Base-by-base conservation (phyloP, 202 grass and related monocot genomes). In the Panicum hallii region DNA sequence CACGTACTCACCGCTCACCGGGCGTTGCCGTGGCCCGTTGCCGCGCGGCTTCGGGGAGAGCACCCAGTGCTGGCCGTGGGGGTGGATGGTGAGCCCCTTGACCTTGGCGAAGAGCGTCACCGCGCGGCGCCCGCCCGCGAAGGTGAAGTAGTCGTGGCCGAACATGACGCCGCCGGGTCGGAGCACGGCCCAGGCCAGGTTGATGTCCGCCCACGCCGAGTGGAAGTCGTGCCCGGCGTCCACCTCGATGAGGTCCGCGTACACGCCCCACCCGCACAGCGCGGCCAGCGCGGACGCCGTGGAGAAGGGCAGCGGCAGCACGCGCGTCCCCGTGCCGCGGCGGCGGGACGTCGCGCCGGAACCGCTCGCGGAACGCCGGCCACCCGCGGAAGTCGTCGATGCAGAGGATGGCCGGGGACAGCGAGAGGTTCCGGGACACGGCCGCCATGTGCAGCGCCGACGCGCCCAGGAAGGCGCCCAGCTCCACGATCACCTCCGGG, bases 161-260 rank as follows among this genome's bases (percentile, higher is more conserved):
- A 99, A 99, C 77, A 99, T 90, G 50, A 99, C 90, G 79, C 97
- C 97, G 47, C 97, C 97, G 2, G 93, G 97, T 5, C 93, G 90
- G 79, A 99, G 94, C 76, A 99, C 87, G 43, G 97, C 90, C 87
- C 93, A 99, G 0, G 97, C 93, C 5, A 91, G 84, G 75, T 99
- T 99, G 80, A 99, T 94, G 97, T 99, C 97, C 7, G 93, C 88
- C 97, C 97, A 99, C 13, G 93, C 93, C 16, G 97, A 97, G 88
- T 99, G 97, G 90, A 97, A 99, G 85, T 99, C 93, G 68, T 99
- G 97, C 0, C 97, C 97, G 0, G 97, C 97, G 92, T 99, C 97
- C 81, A 99, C 97, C 90, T 97, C 97, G 86, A 99, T 97, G 55
- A 99, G 87, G 82, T 99, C 97, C 6, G 93, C 97, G 58, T 92